Percentiles rank a stretch among this genome's conserved stretches.
phyloP scores from a whole-genome alignment of 2,329 filamentous ascomycete genomes.

The Neoarthrinium moseri region DNA sequence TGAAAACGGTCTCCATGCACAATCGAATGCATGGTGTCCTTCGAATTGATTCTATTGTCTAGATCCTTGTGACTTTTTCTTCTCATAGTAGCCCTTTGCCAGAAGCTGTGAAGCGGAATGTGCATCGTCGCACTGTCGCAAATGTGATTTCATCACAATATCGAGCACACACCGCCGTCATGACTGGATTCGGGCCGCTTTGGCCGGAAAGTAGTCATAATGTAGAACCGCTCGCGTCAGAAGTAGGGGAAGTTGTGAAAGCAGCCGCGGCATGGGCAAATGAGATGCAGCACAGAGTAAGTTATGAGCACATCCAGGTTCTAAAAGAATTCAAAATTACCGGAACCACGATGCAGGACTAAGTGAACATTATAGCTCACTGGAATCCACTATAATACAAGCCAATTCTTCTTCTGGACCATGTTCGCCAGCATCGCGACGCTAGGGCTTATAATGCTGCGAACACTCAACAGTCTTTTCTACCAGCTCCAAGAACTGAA shows the following conservation, averaged over 20 bases:
- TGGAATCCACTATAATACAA: constrained; percentile 8
- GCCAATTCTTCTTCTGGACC: constrained; percentile 10
- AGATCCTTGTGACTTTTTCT: no score
- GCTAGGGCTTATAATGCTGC: neutral
- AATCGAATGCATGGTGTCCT: no score
- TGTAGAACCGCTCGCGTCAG: neutral
- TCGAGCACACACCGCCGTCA: no score
- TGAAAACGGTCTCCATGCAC: no score
- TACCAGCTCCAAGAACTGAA: constrained; percentile 9
- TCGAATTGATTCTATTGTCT: no score
- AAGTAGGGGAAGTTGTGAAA: neutral
- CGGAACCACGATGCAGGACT: no score
- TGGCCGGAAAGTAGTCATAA: neutral
- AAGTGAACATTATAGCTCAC: neutral
- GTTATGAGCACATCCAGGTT: no score
- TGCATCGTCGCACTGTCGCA: neutral
- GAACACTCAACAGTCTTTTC: constrained; percentile 6
- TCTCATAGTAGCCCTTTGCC: no score
- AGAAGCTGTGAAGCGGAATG: no score
- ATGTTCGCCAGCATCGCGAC: neutral
- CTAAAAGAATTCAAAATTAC: no score
- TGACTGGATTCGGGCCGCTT: neutral
- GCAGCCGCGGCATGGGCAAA: constrained; percentile 6
- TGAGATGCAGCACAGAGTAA: constrained; percentile 6
- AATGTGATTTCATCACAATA: neutral